Percentiles rank a stretch among this genome's conserved stretches.
Evolutionary conservation across 73 alveolate genomes (phyloP).

Genomic region (Paramecium caudatum): DNA sequence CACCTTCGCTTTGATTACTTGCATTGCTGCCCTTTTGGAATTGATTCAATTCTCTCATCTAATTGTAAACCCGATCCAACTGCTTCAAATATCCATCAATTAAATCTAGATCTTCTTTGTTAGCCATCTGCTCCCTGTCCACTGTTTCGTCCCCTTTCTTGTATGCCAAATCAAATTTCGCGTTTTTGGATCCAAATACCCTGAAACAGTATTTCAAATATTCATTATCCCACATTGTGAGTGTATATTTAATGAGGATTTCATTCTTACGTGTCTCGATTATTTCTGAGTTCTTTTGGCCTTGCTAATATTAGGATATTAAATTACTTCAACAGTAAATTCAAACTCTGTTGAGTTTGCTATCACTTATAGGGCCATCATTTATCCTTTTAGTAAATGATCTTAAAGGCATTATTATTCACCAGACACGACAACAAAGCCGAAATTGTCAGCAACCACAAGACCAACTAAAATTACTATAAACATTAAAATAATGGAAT

Average conservation of each 20-base stretch:
- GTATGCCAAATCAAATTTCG: conserved; percentile 8
- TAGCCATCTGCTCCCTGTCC: neutral
- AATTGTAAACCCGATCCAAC: neutral
- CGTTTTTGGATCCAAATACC: neutral
- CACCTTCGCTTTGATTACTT: neutral
- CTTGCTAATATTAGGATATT: neutral
- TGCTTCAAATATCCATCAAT: conserved; percentile 27
- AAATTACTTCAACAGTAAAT: conserved; percentile 6
- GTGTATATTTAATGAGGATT: conserved; percentile 23
- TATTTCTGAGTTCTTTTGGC: neutral
- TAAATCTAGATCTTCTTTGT: conserved; percentile 10
- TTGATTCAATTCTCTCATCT: conserved; percentile 1
- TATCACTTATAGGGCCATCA: neutral
- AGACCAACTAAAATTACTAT: neutral
- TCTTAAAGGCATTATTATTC: neutral
- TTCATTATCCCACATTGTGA: conserved; percentile 13
- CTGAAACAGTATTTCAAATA: conserved; percentile 14
- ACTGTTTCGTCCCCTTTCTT: conserved; percentile 31
- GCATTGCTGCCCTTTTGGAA: neutral
- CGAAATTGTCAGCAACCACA: conserved; percentile 19
- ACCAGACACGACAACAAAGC: neutral
- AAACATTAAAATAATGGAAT: conserved; percentile 59
- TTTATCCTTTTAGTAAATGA: neutral
- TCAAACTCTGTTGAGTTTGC: conserved; percentile 57
- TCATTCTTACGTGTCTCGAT: neutral